phyloP scores from a whole-genome alignment of 108 stramenopile genomes.

The Epipyxis sp. region DNA sequence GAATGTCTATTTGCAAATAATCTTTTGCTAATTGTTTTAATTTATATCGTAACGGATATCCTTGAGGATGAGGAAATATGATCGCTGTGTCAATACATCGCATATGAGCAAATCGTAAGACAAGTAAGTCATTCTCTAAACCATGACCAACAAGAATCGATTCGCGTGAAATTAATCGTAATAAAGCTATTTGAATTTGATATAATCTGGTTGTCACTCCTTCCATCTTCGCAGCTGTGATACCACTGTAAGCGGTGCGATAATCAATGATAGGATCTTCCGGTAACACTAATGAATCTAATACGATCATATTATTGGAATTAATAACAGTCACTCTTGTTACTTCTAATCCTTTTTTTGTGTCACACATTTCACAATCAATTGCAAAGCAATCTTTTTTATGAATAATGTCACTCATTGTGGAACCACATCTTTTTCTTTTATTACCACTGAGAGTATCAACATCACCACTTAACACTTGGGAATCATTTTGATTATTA shows the following conservation, averaged over 20 bases:
- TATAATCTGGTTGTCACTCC: neutral
- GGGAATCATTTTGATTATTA: too few species aligned
- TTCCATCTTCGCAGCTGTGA: neutral
- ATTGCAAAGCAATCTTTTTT: too few species aligned
- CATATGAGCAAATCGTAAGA: neutral
- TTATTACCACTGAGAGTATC: too few species aligned
- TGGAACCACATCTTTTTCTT: too few species aligned
- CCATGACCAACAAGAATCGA: conserved; percentile 19
- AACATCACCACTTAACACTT: too few species aligned
- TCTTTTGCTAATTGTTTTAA: conserved; percentile 2
- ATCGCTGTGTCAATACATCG: conserved; percentile 11
- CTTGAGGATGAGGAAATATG: conserved; percentile 1
- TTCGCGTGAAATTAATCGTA: neutral
- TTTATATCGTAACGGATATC: neutral
- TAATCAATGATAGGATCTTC: conserved; percentile 58
- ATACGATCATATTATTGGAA: conserved; percentile 48
- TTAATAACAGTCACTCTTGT: neutral
- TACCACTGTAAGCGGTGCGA: neutral
- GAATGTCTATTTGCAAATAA: neutral
- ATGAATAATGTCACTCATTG: too few species aligned
- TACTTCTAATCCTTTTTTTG: conserved; percentile 2
- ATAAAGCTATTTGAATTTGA: conserved; percentile 15
- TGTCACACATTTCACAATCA: conserved; percentile 29
- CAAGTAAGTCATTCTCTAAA: conserved; percentile 6
- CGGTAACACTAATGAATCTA: conserved; percentile 90